phyloP scores from a whole-genome alignment of 345 rosid genomes.

The Xanthoceras sorbifolium region DNA sequence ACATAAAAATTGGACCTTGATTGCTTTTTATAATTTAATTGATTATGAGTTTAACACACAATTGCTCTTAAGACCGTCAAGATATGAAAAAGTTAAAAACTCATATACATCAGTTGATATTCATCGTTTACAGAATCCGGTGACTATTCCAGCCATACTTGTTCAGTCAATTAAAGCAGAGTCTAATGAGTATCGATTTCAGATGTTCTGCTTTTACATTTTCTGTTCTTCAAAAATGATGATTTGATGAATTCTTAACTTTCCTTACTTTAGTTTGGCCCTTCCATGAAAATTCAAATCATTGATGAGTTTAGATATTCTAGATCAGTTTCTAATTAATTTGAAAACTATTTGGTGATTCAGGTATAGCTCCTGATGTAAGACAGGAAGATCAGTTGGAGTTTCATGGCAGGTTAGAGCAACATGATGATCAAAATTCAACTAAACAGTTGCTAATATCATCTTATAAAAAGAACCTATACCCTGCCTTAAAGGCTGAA shows the following conservation, averaged over 20 bases:
- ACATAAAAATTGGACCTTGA: neutral
- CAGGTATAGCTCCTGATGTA: constrained; percentile 67
- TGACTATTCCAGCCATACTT: neutral
- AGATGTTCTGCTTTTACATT: neutral
- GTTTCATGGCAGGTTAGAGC: constrained; percentile 45
- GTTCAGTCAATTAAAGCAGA: neutral
- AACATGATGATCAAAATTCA: constrained; percentile 63
- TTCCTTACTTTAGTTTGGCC: neutral
- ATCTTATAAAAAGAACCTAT: constrained; percentile 54
- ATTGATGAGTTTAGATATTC: neutral
- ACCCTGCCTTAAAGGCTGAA: constrained; percentile 63
- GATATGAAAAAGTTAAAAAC: neutral
- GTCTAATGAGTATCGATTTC: constrained; percentile 7
- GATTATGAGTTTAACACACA: too few relatives aligned
- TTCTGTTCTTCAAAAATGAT: neutral
- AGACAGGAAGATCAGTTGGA: constrained; percentile 60
- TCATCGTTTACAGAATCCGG: neutral
- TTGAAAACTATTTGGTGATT: constrained; percentile 15
- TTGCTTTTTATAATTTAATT: neutral
- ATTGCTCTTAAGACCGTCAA: too few relatives aligned
- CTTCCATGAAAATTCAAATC: neutral
- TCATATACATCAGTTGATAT: neutral
- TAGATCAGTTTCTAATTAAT: neutral
- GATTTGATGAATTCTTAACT: neutral
- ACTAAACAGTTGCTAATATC: constrained; percentile 60